Evolutionary conservation across 139 green algal species (phyloP).

Genomic region (Deuterostichococcus epilithicus): DNA sequence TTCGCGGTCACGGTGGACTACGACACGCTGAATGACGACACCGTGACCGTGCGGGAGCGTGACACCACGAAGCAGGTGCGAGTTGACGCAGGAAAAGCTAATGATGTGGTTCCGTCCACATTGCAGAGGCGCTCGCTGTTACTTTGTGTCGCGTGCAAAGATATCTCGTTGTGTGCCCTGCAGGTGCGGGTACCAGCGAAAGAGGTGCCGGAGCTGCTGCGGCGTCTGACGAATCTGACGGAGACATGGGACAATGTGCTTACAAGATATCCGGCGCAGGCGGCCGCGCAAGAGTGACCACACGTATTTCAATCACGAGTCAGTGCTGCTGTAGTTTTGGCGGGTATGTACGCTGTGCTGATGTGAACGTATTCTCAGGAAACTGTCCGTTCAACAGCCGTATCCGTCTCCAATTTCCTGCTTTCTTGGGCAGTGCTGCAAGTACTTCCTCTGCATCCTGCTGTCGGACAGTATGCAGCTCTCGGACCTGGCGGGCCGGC

Average conservation of each 20-base stretch:
- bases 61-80: conserved; percentile 83
- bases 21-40: conserved; percentile 66
- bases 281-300: conserved; percentile 18
- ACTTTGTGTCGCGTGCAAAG: neutral
- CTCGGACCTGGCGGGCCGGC: no score
- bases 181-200: conserved; percentile 68
- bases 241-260: conserved; percentile 69
- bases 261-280: conserved; percentile 78
- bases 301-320: no score
- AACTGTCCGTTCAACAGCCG: no score
- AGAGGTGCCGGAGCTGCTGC: conserved; percentile 71
- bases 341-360: no score
- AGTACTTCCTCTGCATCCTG: conserved; percentile 1
- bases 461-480: neutral
- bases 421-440: no score
- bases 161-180: neutral
- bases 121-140: neutral
- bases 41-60: conserved; percentile 91
- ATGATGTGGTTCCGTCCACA: neutral
- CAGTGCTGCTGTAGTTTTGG: no score
- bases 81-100: neutral
- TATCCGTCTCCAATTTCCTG: no score
- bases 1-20: conserved; percentile 96
- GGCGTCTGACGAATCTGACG: conserved; percentile 52
- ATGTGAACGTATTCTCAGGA: no score